These are phyloP conservation scores for Fraxinus xanthoxyloides DNA, from an alignment of 305 asterid species.

Conservation along the genomic window DNA sequence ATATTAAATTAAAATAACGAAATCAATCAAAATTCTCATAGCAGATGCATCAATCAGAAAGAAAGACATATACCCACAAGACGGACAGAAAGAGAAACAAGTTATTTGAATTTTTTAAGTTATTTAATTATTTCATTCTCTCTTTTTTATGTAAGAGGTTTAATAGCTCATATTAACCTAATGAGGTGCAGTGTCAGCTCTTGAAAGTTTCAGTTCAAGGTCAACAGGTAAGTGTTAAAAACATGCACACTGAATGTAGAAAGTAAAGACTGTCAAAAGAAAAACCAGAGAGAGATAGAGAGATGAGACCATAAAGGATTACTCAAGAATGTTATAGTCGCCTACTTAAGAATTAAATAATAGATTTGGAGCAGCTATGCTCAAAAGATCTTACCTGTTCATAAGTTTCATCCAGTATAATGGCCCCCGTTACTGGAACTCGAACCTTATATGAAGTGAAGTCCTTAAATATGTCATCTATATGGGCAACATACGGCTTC, in stretches of 20 bases:
- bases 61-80: not conserved
- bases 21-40: not conserved
- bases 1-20: not conserved
- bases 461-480: constrained; percentile 95
- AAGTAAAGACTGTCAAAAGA: not conserved
- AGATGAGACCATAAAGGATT: not conserved
- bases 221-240: not conserved
- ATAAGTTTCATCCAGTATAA: constrained; percentile 85
- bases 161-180: not conserved
- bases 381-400: constrained; percentile 66
- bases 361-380: constrained; percentile 15
- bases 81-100: not conserved
- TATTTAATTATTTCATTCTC: not conserved
- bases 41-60: constrained; percentile 4
- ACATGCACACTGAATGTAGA: not conserved
- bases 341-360: not conserved
- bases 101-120: not conserved
- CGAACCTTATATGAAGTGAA: constrained; percentile 96
- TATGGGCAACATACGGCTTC: constrained; percentile 87
- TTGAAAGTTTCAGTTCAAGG: not conserved
- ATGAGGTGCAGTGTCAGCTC: not conserved
- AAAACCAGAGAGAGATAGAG: too few species aligned
- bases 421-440: constrained; percentile 98
- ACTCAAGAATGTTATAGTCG: not conserved
- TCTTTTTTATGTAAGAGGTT: not conserved